Conservation (phyloP, 169 alveolate species). For the Sarcocystis neurona region DNA sequence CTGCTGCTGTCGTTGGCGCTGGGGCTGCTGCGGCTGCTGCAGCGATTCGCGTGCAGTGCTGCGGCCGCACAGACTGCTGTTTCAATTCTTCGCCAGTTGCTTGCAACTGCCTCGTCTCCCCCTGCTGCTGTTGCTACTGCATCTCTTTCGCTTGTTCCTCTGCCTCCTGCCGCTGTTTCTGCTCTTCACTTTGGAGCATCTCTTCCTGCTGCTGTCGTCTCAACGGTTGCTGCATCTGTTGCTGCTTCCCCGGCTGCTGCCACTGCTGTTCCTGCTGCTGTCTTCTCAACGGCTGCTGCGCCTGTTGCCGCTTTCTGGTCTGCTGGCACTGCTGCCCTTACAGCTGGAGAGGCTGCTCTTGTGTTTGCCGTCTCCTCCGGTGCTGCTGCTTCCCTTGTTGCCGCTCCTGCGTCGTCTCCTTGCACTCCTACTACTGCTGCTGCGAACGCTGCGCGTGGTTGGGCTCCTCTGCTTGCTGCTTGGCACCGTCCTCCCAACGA, state of each 20-base stretch:
- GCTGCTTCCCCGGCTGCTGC: conserved; percentile 1
- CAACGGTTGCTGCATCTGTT: background rate
- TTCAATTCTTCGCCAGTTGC: too few species aligned
- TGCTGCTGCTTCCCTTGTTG: background rate
- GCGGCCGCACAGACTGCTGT: too few species aligned
- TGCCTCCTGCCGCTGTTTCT: background rate
- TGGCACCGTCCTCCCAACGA: background rate
- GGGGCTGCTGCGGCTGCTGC: too few species aligned
- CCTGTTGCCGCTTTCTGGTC: background rate
- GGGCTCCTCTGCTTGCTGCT: background rate
- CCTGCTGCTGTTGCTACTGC: conserved; percentile 9
- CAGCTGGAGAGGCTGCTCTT: background rate
- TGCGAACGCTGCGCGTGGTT: background rate
- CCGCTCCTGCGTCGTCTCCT: background rate
- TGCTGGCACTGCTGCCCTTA: background rate
- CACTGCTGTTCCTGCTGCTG: conserved; percentile 14
- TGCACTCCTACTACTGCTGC: background rate
- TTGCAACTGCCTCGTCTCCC: background rate
- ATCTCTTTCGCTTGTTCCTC: background rate
- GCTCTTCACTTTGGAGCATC: background rate
- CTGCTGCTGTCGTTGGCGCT: too few species aligned
- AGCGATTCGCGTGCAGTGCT: too few species aligned
- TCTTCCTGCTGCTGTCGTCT: background rate
- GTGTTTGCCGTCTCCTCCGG: background rate
- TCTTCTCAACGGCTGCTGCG: background rate